Base-by-base conservation (phyloP, 495 filamentous ascomycete species). In the Podospora comata region DNA sequence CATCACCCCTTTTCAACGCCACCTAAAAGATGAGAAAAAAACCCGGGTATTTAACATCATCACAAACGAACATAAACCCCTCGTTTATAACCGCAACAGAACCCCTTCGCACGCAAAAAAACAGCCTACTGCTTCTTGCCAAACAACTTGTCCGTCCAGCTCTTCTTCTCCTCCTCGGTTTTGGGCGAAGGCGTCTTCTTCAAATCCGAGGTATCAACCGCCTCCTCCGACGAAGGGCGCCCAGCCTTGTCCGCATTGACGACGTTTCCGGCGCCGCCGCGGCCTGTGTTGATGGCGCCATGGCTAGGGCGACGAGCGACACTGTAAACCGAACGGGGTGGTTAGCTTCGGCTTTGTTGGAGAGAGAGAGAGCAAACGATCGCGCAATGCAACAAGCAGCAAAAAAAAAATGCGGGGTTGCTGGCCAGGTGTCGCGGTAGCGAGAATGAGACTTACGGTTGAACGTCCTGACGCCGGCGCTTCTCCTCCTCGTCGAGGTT, bases 401-500 rank as follows among this genome's bases (percentile, higher is more conserved):
- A 23, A 67, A 75, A 74, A 23, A 64, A 58, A 44, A 58, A 5
- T 15, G 60, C 11, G 39, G n/a, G 56, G 15, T 20, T 63, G 27
- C 20, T 53, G 59, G 58, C 23, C 1, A 6, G 57, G 19, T 5
- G 23, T 23, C 23, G 55, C n/a, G 13, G 55, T 58, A 7, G 11
- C 20, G 55, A n/a, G n/a, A 20, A 28, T 2, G 18, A 39, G 54
- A 76, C 82, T 69, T 78, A 84, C 80, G 87, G 82, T 30, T 82
- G 87, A 65, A 97, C 91, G 75, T 97, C 94, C 77, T 97, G 94
- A 44, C 87, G 89, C 59, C 85, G 82, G 64, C 94, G 87, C 55
- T 94, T 92, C 70, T 92, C 79, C 19, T 83, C 79, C 3, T 88
- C 87, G 68, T 93, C 89, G 64, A 85, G 85, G 71, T 87, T 85